Conservation (phyloP, 164 flowering plant genomes). For the Santalum album region DNA sequence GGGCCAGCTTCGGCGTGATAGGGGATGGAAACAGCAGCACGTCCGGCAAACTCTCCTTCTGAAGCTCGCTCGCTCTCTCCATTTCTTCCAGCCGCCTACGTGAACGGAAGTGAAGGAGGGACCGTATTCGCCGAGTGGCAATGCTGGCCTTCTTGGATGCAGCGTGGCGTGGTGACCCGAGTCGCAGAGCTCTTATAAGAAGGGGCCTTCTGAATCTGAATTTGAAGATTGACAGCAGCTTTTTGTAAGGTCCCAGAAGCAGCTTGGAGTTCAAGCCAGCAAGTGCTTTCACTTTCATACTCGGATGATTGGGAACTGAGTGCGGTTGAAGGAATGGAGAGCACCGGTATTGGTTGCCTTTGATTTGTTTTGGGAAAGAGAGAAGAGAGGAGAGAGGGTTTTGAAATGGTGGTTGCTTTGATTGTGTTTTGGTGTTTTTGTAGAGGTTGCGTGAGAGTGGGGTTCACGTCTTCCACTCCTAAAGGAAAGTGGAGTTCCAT, state of each 20-base stretch:
- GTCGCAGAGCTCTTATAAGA: slow-evolving; percentile 24
- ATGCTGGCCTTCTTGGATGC: background rate
- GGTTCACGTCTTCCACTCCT: slow-evolving; percentile 16
- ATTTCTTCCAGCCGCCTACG: slow-evolving; percentile 13
- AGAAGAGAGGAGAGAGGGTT: background rate
- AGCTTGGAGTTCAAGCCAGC: slow-evolving; percentile 45
- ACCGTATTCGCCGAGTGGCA: slow-evolving; percentile 5
- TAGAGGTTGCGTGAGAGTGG: slow-evolving; percentile 9
- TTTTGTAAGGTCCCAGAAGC: slow-evolving; percentile 39
- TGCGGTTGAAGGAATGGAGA: slow-evolving; percentile 19
- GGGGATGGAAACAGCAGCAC: slow-evolving; percentile 47
- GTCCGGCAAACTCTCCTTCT: slow-evolving; percentile 14
- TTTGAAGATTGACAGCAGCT: slow-evolving; percentile 19
- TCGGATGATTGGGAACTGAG: slow-evolving; percentile 12
- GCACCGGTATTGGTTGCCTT: slow-evolving; percentile 1
- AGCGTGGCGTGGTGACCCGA: slow-evolving; percentile 6
- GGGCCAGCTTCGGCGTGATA: slow-evolving; percentile 38
- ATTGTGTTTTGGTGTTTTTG: background rate
- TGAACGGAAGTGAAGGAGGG: slow-evolving; percentile 13
- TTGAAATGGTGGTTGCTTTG: background rate
- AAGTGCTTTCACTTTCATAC: slow-evolving; percentile 25
- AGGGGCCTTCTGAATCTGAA: slow-evolving; percentile 36
- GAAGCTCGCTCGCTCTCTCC: slow-evolving; percentile 31
- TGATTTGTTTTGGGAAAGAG: background rate
- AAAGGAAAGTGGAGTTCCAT: background rate